These are phyloP conservation scores for Ambrosia hybrid DNA, from an alignment of 140 eudicot genomes.

Conservation along the genomic window DNA sequence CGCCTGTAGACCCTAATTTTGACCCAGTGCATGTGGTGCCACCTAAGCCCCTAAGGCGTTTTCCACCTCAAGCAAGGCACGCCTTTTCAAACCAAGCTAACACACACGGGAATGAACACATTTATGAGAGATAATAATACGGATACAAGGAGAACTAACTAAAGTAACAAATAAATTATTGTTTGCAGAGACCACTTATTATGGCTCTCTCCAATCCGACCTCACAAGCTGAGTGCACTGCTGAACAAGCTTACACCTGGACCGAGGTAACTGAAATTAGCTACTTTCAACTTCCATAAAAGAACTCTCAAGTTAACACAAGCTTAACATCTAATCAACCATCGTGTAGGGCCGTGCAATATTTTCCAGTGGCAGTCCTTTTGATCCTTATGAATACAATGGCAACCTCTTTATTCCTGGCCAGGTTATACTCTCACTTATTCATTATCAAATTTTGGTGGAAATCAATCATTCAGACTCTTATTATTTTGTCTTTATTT, in stretches of 20 bases:
- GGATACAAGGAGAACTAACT: slow-evolving; percentile 2
- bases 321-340: slow-evolving; percentile 10
- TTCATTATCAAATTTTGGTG: not conserved
- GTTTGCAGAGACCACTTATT: slow-evolving; percentile 80
- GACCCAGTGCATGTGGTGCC: too few relatives aligned
- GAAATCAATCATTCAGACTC: slow-evolving; percentile 14
- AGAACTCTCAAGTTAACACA: not conserved
- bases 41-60: too few relatives aligned
- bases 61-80: too few relatives aligned
- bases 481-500: not conserved
- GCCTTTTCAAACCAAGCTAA: not conserved
- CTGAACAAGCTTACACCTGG: slow-evolving; percentile 97
- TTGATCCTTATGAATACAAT: slow-evolving; percentile 73
- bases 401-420: slow-evolving; percentile 80
- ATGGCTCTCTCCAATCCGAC: slow-evolving; percentile 97
- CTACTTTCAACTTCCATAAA: slow-evolving; percentile 9
- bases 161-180: not conserved
- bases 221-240: slow-evolving; percentile 95
- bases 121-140: not conserved
- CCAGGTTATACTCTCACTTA: slow-evolving; percentile 54
- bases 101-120: not conserved
- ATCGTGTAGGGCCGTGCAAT: slow-evolving; percentile 71
- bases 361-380: slow-evolving; percentile 95
- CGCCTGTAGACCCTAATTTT: too few relatives aligned
- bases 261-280: slow-evolving; percentile 49